These are phyloP conservation scores for Calycina marina DNA, from an alignment of 2,329 filamentous ascomycete genomes.

Conservation along the genomic window DNA sequence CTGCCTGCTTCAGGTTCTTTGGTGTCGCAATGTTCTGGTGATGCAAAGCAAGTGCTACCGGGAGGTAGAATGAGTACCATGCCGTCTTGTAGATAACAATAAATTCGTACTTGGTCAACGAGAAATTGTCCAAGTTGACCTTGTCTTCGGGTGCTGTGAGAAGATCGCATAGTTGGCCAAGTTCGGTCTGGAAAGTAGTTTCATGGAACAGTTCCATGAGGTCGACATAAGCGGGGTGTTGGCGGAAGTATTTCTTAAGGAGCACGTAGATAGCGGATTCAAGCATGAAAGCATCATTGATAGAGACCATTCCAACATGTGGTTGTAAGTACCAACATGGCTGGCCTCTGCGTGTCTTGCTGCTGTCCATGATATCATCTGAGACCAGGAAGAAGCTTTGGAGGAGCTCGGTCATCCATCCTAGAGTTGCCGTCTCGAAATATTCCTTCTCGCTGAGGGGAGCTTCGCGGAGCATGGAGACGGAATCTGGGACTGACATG, in stretches of 20 bases:
- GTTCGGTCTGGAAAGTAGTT: slow-evolving; percentile 81
- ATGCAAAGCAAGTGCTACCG: slow-evolving; percentile 79
- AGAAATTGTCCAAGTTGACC: slow-evolving; percentile 91
- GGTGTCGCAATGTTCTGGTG: slow-evolving; percentile 73
- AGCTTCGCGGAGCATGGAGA: slow-evolving; percentile 59
- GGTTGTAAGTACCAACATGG: slow-evolving; percentile 94
- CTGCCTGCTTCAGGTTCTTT: slow-evolving; percentile 76
- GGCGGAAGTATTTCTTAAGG: slow-evolving; percentile 85
- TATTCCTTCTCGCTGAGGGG: slow-evolving; percentile 69
- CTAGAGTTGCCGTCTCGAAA: slow-evolving; percentile 74
- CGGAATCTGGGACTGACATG: slow-evolving; percentile 92
- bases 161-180: slow-evolving; percentile 87
- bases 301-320: slow-evolving; percentile 85
- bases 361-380: slow-evolving; percentile 97
- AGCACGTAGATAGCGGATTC: slow-evolving; percentile 82
- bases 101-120: slow-evolving; percentile 87
- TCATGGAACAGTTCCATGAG: slow-evolving; percentile 95
- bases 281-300: slow-evolving; percentile 97
- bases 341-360: slow-evolving; percentile 83
- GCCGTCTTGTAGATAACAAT: slow-evolving; percentile 99
- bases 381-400: slow-evolving; percentile 98
- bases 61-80: slow-evolving; percentile 98
- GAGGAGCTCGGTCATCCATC: slow-evolving; percentile 95
- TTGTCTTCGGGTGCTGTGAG: slow-evolving; percentile 90
- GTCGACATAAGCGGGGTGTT: slow-evolving; percentile 77